A percentile compares a stretch with the other conserved stretches of the same genome.
Conservation (phyloP, 768 basidiomycete genomes). For the Amyloporia xantha region DNA sequence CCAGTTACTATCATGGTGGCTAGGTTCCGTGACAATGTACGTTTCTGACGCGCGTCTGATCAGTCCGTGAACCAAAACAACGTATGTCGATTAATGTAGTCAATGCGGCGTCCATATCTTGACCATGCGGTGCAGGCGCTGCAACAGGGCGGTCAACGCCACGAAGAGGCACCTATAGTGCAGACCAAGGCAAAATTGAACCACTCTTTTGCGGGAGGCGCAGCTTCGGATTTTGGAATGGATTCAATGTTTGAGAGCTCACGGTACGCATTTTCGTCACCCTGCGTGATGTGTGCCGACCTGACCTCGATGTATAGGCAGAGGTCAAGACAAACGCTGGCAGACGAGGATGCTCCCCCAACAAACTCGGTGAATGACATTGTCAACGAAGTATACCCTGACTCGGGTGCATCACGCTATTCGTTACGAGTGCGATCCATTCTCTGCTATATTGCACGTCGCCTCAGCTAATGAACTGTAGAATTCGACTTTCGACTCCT, state of each 20-base stretch:
- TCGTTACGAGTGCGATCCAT: slow-evolving; percentile 37
- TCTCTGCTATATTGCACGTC: not conserved
- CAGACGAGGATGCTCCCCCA: slow-evolving; percentile 79
- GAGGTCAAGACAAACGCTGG: slow-evolving; percentile 54
- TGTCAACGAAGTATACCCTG: slow-evolving; percentile 47
- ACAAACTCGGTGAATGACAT: slow-evolving; percentile 71
- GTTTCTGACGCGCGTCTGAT: not conserved
- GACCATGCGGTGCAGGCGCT: slow-evolving; percentile 19
- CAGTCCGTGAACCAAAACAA: slow-evolving; percentile 61
- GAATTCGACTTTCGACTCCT: slow-evolving; percentile 35
- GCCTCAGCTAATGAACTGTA: slow-evolving; percentile 12
- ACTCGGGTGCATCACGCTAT: slow-evolving; percentile 35
- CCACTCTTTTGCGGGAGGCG: slow-evolving; percentile 54
- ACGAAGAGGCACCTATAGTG: slow-evolving; percentile 69
- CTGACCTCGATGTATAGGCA: slow-evolving; percentile 13
- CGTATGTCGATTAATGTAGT: slow-evolving; percentile 24
- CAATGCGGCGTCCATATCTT: not conserved
- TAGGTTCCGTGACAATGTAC: too few species aligned
- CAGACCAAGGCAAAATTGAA: slow-evolving; percentile 80
- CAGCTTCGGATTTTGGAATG: slow-evolving; percentile 70
- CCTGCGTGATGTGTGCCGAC: not conserved
- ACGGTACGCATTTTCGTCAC: slow-evolving; percentile 31
- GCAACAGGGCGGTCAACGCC: slow-evolving; percentile 53
- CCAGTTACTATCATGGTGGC: too few species aligned
- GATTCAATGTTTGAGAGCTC: slow-evolving; percentile 82